Evolutionary conservation across 1,284 basidiomycete genomes (phyloP).

Genomic region (Ustilago nuda): DNA sequence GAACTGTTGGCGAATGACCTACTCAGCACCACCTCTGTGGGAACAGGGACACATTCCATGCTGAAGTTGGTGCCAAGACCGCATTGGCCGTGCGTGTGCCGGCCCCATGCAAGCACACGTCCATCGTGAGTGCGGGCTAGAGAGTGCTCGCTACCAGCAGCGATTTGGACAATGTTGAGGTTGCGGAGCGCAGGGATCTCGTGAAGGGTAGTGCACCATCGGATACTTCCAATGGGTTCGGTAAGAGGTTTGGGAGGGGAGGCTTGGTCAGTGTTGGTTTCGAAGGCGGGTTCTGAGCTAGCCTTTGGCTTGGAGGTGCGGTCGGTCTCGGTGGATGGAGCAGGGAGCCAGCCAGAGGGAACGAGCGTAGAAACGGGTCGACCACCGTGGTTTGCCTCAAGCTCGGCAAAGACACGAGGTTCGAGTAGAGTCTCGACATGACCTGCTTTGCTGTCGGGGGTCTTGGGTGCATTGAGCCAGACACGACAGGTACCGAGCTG

Average conservation of each 20-base stretch:
- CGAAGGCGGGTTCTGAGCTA: constrained; percentile 27
- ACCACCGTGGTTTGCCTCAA: constrained; percentile 68
- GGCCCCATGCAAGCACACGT: constrained; percentile 75
- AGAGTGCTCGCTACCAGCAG: constrained; percentile 79
- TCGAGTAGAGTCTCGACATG: constrained; percentile 71
- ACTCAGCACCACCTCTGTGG: constrained; percentile 85
- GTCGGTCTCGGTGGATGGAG: constrained; percentile 67
- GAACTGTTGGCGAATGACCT: constrained; percentile 74
- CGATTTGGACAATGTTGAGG: constrained; percentile 77
- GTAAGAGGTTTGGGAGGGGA: constrained; percentile 63
- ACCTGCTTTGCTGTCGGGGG: constrained; percentile 56
- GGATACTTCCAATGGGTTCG: constrained; percentile 71
- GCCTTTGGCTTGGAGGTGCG: constrained; percentile 28
- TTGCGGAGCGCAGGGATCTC: constrained; percentile 83
- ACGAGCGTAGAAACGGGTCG: constrained; percentile 63
- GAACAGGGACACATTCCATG: constrained; percentile 80
- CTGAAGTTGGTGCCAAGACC: constrained; percentile 80
- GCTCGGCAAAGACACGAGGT: constrained; percentile 52
- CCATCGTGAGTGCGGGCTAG: constrained; percentile 76
- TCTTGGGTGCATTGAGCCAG: constrained; percentile 74
- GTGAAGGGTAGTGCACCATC: constrained; percentile 80
- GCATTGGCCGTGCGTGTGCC: constrained; percentile 75
- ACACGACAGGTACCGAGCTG: constrained; percentile 77
- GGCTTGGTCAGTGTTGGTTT: constrained; percentile 43
- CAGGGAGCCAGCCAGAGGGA: constrained; percentile 32